phyloP scores from a whole-genome alignment of 1,284 basidiomycete genomes.

The Malassezia sp. region DNA sequence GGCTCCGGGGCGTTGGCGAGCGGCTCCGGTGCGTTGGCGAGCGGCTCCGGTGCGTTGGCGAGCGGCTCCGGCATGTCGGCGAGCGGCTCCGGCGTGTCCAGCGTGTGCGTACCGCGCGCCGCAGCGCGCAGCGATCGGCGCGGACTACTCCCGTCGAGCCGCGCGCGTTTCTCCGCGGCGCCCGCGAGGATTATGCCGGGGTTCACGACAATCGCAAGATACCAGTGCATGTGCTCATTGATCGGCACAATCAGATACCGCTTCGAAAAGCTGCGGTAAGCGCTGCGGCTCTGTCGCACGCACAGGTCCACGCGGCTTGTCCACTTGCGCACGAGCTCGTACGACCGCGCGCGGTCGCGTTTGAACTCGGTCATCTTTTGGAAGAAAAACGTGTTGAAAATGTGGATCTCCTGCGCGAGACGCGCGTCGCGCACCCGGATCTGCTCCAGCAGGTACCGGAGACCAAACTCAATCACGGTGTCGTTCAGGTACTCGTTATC shows the following conservation, averaged over 20 bases:
- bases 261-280: slow-evolving; percentile 58
- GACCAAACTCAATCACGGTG: slow-evolving; percentile 84
- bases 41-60: too few species aligned
- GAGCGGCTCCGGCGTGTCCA: too few species aligned
- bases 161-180: neutral
- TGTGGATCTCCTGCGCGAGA: slow-evolving; percentile 63
- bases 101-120: neutral
- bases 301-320: slow-evolving; percentile 68
- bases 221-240: slow-evolving; percentile 95
- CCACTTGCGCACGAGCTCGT: slow-evolving; percentile 82
- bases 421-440: slow-evolving; percentile 50
- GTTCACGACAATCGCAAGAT: slow-evolving; percentile 80
- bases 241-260: slow-evolving; percentile 88
- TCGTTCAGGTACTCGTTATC: slow-evolving; percentile 60
- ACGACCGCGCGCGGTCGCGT: slow-evolving; percentile 52
- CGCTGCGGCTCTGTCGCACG: neutral
- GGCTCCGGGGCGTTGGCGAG: too few species aligned
- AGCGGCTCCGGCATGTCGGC: too few species aligned
- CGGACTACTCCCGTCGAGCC: too few species aligned
- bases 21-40: too few species aligned
- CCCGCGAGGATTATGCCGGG: slow-evolving; percentile 51
- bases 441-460: slow-evolving; percentile 57
- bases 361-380: slow-evolving; percentile 69
- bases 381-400: slow-evolving; percentile 97
- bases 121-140: too few species aligned